Evolutionary conservation across 2,329 filamentous ascomycete species (phyloP).

Genomic region (Myriosclerotinia curreyana): DNA sequence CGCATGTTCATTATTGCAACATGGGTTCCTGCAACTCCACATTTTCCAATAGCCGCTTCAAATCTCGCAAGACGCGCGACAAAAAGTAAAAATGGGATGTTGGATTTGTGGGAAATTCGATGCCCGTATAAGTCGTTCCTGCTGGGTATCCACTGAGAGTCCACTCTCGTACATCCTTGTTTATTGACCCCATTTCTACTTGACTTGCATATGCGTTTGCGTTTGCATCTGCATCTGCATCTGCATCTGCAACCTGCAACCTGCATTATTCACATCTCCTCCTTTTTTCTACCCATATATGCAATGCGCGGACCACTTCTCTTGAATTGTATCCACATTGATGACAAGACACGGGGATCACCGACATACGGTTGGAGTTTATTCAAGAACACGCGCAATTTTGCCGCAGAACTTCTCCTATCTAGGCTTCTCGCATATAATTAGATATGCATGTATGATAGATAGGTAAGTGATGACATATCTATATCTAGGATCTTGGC

Average conservation of each 20-base stretch:
- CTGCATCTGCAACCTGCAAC: no score
- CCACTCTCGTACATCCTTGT: constrained; percentile 4
- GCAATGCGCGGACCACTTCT: constrained; percentile 3
- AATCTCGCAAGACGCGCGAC: constrained; percentile 14
- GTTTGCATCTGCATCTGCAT: background rate
- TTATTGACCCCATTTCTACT: background rate
- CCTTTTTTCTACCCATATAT: background rate
- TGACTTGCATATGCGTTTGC: background rate
- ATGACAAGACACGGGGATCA: constrained; percentile 5
- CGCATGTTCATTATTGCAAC: background rate
- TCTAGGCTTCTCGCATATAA: background rate
- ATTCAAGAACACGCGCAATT: background rate
- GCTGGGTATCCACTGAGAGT: background rate
- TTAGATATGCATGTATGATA: constrained; percentile 3
- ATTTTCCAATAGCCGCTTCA: constrained; percentile 6
- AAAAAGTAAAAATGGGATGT: constrained; percentile 5
- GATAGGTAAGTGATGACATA: constrained; percentile 4
- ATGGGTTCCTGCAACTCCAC: background rate
- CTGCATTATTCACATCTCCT: background rate
- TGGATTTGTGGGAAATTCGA: constrained; percentile 9
- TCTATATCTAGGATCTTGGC: background rate
- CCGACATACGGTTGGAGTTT: background rate
- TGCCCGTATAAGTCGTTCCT: background rate
- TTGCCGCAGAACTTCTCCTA: background rate
- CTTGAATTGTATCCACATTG: background rate